Evolutionary conservation across 1,139 yeast species (phyloP).

Genomic region (Spencermartinsiella ligniputridi): DNA sequence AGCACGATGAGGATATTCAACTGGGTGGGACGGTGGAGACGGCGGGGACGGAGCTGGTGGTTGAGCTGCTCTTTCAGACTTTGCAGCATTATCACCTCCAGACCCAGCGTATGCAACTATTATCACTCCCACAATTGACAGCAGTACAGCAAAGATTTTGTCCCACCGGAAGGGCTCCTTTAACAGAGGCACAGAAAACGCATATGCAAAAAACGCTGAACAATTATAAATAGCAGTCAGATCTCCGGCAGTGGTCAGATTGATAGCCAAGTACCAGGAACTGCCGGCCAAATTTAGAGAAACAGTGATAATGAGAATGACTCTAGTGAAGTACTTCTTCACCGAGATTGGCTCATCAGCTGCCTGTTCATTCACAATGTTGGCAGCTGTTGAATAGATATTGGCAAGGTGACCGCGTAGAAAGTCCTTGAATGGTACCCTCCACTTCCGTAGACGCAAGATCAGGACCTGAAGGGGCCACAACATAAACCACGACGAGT

Average conservation of each 20-base stretch:
- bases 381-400: constrained; percentile 45
- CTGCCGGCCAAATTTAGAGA: constrained; percentile 72
- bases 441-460: constrained; percentile 31
- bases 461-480: constrained; percentile 65
- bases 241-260: constrained; percentile 76
- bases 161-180: constrained; percentile 59
- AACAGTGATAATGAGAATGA: constrained; percentile 45
- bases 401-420: constrained; percentile 48
- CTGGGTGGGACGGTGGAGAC: constrained; percentile 16
- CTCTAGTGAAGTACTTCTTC: constrained; percentile 43
- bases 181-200: constrained; percentile 74
- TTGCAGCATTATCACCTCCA: constrained; percentile 18
- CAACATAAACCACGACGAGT: constrained; percentile 70
- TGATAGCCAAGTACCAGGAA: constrained; percentile 85
- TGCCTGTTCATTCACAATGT: constrained; percentile 39
- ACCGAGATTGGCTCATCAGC: constrained; percentile 43
- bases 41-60: constrained; percentile 16
- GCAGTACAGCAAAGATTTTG: constrained; percentile 62
- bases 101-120: constrained; percentile 72
- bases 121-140: constrained; percentile 72
- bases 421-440: constrained; percentile 37
- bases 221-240: constrained; percentile 89
- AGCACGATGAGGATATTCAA: constrained; percentile 54
- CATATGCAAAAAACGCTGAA: constrained; percentile 82
- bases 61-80: neutral